phyloP scores from a whole-genome alignment of 345 rosid genomes.

The Syzygium oleosum region DNA sequence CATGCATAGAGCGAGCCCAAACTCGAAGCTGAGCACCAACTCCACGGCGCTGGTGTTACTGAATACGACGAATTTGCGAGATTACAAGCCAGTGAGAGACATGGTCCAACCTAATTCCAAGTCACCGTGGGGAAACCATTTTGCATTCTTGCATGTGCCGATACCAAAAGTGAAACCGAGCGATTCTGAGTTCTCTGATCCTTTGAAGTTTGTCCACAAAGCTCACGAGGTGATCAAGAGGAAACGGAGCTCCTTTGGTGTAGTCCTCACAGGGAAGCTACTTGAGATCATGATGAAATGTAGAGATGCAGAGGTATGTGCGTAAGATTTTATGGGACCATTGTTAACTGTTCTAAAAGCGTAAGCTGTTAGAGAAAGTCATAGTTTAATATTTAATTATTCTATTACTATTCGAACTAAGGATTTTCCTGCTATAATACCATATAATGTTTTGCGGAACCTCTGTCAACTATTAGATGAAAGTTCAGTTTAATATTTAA shows the following conservation, averaged over 20 bases:
- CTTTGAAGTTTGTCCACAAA: conserved; percentile 16
- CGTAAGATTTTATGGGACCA: too few species aligned
- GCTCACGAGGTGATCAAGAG: conserved; percentile 11
- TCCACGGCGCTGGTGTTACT: conserved; percentile 21
- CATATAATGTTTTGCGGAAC: too few species aligned
- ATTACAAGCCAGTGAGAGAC: conserved; percentile 35
- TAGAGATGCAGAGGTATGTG: conserved; percentile 26
- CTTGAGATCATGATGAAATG: conserved; percentile 16
- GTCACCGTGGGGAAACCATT: conserved; percentile 37
- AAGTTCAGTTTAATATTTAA: too few species aligned
- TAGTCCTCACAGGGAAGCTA: conserved; percentile 11
- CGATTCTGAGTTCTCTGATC: not conserved
- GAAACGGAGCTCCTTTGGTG: conserved; percentile 21
- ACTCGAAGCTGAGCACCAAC: not conserved
- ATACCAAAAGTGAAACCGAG: conserved; percentile 13
- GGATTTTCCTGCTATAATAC: too few species aligned
- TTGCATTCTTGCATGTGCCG: conserved; percentile 24
- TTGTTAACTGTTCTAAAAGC: too few species aligned
- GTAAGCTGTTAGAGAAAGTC: too few species aligned
- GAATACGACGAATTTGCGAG: conserved; percentile 28
- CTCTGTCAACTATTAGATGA: too few species aligned
- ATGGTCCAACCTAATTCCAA: conserved; percentile 25
- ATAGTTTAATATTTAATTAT: too few species aligned
- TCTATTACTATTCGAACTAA: too few species aligned
- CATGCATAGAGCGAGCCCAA: not conserved